Conservation (phyloP, 768 basidiomycete genomes). For the Astraeus odoratus region DNA sequence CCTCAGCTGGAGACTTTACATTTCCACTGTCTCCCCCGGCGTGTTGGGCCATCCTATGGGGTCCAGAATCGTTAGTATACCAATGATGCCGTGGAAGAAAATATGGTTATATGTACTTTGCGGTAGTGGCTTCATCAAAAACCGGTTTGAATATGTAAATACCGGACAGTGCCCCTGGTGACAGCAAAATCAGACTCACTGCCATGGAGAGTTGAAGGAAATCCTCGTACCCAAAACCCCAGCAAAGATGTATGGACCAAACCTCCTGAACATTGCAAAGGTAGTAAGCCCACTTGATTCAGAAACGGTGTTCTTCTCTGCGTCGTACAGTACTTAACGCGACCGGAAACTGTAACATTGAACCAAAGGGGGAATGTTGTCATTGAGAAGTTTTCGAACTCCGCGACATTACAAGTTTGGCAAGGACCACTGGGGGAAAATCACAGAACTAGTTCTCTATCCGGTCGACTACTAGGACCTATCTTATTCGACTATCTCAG, state of each 20-base stretch:
- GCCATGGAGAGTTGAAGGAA: background rate
- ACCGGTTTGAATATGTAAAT: slow-evolving; percentile 60
- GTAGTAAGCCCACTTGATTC: background rate
- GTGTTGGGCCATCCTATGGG: slow-evolving; percentile 9
- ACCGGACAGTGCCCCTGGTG: slow-evolving; percentile 56
- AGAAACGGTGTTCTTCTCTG: no score
- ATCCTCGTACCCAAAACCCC: slow-evolving; percentile 42
- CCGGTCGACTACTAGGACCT: background rate
- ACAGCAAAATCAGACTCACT: background rate
- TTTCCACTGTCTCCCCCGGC: background rate
- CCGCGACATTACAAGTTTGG: background rate
- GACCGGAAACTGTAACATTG: no score
- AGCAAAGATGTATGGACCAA: slow-evolving; percentile 49
- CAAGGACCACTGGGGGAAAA: no score
- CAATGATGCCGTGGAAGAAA: background rate
- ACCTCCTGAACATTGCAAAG: slow-evolving; percentile 33
- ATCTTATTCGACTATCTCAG: background rate
- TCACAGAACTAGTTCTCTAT: no score
- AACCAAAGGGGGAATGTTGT: background rate
- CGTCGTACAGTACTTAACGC: no score
- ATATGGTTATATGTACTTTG: slow-evolving; percentile 9
- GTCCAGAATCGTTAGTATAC: slow-evolving; percentile 2
- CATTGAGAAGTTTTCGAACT: background rate
- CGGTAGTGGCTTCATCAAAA: slow-evolving; percentile 16
- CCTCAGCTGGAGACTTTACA: slow-evolving; percentile 3